Conservation (phyloP, 2,329 filamentous ascomycete species). For the Paecilomyces niveus region DNA sequence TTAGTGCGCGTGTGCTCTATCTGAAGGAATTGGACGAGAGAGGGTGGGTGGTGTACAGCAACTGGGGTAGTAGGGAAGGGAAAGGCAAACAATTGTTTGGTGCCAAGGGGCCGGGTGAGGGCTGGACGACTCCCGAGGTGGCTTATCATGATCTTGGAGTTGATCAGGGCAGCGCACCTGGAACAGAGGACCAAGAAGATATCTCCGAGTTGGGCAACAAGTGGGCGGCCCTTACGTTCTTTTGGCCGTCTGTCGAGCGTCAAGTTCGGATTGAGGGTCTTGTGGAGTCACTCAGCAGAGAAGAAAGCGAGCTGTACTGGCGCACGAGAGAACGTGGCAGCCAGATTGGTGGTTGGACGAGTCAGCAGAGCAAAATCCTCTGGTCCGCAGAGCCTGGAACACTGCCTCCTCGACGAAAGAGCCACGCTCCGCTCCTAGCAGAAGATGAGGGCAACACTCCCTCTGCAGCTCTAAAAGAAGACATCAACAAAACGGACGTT, state of each 20-base stretch:
- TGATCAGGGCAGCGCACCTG: slow-evolving; percentile 39
- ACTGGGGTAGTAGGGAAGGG: slow-evolving; percentile 66
- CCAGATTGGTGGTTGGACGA: slow-evolving; percentile 88
- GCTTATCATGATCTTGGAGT: not conserved
- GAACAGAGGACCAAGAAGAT: slow-evolving; percentile 7
- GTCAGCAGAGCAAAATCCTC: slow-evolving; percentile 75
- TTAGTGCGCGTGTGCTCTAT: slow-evolving; percentile 82
- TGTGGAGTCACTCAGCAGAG: slow-evolving; percentile 57
- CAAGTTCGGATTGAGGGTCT: slow-evolving; percentile 85
- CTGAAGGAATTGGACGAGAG: slow-evolving; percentile 81
- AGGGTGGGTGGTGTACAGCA: slow-evolving; percentile 90
- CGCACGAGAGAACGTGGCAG: slow-evolving; percentile 66
- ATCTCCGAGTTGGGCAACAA: slow-evolving; percentile 49
- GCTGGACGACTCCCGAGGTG: slow-evolving; percentile 7
- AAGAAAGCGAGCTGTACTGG: slow-evolving; percentile 65
- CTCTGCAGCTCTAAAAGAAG: slow-evolving; percentile 15
- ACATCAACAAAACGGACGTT: slow-evolving; percentile 28
- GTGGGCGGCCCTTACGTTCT: slow-evolving; percentile 78
- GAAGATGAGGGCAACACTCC: slow-evolving; percentile 5
- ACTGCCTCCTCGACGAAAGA: slow-evolving; percentile 19
- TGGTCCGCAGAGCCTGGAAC: slow-evolving; percentile 27
- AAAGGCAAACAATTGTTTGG: slow-evolving; percentile 37
- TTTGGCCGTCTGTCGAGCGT: slow-evolving; percentile 78
- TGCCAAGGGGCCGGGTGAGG: slow-evolving; percentile 3
- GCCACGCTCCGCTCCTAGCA: slow-evolving; percentile 12